Evolutionary conservation across 805 yeast genomes (phyloP), one percentile per base, ranked within the genome.

Genomic region (Ogataea nakhonphanomensis): DNA sequence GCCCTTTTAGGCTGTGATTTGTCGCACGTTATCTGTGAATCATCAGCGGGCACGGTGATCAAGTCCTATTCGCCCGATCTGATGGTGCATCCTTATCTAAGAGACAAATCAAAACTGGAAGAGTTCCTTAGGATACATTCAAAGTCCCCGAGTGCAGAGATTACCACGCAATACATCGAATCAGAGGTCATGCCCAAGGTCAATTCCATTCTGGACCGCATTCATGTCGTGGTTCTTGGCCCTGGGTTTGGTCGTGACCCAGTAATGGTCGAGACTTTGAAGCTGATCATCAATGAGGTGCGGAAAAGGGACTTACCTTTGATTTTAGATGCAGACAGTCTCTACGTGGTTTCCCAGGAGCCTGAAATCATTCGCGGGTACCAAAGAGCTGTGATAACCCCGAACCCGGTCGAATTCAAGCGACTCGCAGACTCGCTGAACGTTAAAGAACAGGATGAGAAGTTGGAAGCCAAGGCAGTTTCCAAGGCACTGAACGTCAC

Each of bases 81-180:
- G 35, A 93, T 91, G 97, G 95, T 93, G 1, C 98, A 93, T 66
- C 98, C 98, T 0, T 88, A 87, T 58, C 58, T 90, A 49, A 71
- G 65, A 41, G 89, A 79, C 51, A 55, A 69, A 41, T 43, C 44
- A 10, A 63, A 59, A 34, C 59, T 49, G 28, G 35, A 27, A 9
- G 33, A 43, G 21, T 32, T 33, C 30, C 26, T 28, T n/a, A 25
- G 33, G 10, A 15, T 36, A 8, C 33, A 28, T 9, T 36, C 40
- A 11, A 37, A 26, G n/a, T 10, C 25, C 13, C 28, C 27, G 6
- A 33, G 43, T 8, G 40, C 47, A 12, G 59, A 55, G 11, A 43
- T 46, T 8, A 47, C 50, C 15, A 50, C 50, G 38, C 30, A 48
- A 11, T 62, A 69, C 37, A 57, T 78, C 30, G 65, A 67, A n/a